Evolutionary conservation across 371 early-diverging fungal genomes (phyloP), one percentile per base, ranked within the genome.

Genomic region (Dinochytrium kinnereticum): DNA sequence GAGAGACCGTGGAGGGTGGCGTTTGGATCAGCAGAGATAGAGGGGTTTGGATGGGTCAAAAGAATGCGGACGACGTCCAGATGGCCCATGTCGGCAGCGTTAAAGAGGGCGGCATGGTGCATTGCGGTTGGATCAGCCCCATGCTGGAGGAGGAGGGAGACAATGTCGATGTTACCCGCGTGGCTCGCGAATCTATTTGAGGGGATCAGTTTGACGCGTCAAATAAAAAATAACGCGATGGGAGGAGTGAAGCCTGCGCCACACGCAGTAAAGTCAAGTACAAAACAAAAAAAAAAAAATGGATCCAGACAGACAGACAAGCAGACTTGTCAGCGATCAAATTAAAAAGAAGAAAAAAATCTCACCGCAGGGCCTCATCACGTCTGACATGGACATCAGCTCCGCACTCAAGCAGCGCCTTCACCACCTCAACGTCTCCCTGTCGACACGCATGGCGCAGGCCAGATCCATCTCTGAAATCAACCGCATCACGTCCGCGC

Each of bases 311-410:
- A n/a, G n/a, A n/a, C n/a, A n/a, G n/a, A n/a, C n/a, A n/a, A n/a
- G 44, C 19, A 44, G 7, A 7, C 7, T 44, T 13, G 19, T 44
- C 7, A 53, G 26, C 10, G 5, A 53, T 15, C 55, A 53, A 53
- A 53, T n/a, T 26, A 53, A 53, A 26, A 7, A 53, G 26, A 53
- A 26, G n/a, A 15, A 53, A 13, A 15, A 26, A 53, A n/a, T 15
- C 55, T 53, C 55, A 53, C 55, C 55, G 13, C 7, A 53, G 26
- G 5, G 26, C 55, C 26, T 53, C 55, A 26, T 53, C 55, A 5
- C 55, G 10, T 26, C 55, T 53, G 17, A 53, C 55, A 53, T 53
- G 55, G n/a, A 53, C 55, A 26, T 53, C 55, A 53, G n/a, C 55
- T 13, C 55, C 55, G 24, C 55, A 53, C 26, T 53, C 24, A 5